Conservation (phyloP, 768 basidiomycete species). For the Suillus cothurnatus region DNA sequence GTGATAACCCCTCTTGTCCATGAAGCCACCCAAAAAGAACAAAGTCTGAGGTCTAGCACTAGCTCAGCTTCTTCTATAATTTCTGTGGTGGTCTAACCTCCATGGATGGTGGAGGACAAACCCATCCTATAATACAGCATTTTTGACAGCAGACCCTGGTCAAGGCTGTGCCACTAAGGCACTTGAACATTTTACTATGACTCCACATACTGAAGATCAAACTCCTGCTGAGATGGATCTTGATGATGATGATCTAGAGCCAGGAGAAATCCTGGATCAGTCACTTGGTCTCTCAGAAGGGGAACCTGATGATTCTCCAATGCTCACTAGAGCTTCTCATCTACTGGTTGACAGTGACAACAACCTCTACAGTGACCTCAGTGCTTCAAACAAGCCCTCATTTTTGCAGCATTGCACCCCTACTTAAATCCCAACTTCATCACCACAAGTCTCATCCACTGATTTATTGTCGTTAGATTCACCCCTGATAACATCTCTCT, state of each 20-base stretch:
- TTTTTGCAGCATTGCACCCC: not conserved
- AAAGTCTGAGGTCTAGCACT: not conserved
- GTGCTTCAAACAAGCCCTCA: not conserved
- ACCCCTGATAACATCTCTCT: not conserved
- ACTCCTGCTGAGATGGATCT: not conserved
- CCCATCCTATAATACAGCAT: not conserved
- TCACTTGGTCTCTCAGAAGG: not conserved
- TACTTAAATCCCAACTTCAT: not conserved
- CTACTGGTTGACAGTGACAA: not conserved
- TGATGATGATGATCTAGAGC: not conserved
- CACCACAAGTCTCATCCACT: not conserved
- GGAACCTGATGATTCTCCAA: too few relatives aligned
- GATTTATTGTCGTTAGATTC: not conserved
- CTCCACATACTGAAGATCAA: not conserved
- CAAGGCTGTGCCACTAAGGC: not conserved
- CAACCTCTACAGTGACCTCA: not conserved
- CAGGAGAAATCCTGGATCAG: not conserved
- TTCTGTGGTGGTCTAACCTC: not conserved
- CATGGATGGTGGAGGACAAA: not conserved
- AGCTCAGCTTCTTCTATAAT: not conserved
- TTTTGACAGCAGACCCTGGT: not conserved
- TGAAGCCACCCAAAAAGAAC: too few relatives aligned
- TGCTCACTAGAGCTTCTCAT: not conserved
- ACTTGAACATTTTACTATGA: not conserved
- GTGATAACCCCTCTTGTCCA: too few relatives aligned